Evolutionary conservation across 202 grass and related monocot genomes (phyloP), one percentile per base, ranked within the genome.

Genomic region (Schoenoplectus tabernaemontani): DNA sequence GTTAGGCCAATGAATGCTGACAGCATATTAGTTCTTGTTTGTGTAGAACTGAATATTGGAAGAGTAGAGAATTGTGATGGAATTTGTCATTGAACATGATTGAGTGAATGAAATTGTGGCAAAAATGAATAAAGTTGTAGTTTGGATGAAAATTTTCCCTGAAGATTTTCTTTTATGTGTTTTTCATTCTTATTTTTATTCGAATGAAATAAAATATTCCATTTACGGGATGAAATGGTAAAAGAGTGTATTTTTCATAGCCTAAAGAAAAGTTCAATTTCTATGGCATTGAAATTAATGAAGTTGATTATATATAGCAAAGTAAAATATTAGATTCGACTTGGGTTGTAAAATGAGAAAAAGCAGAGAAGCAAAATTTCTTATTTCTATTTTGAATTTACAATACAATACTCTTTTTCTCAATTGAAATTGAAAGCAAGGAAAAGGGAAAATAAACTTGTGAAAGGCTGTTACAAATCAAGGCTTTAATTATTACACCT

Each of bases 401-500:
- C 4, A 36, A 46, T 12, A 46, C 26, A n/a, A n/a, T n/a, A n/a
- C n/a, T n/a, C n/a, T n/a, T n/a, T n/a, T n/a, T n/a, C n/a, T n/a
- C n/a, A n/a, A n/a, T n/a, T n/a, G n/a, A n/a, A n/a, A n/a, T n/a
- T n/a, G n/a, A 44, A 0, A 51, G 13, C 48, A 51, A 51, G 13
- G 9, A 48, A 48, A 48, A 48, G 43, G 43, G 1, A n/a, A n/a
- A n/a, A n/a, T n/a, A n/a, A n/a, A n/a, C n/a, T n/a, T n/a, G n/a
- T n/a, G n/a, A n/a, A n/a, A n/a, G n/a, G n/a, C n/a, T n/a, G n/a
- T n/a, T 53, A 53, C 47, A 75, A 53, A 75, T 53, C 7, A 75
- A 54, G 26, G 7, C 28, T 54, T 80, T 48, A 80, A 80, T 80
- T 24, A 80, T 53, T 65, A 33, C 11, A 36, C 59, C 48, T 53